Evolutionary conservation across 257 asterid species (phyloP).

Genomic region (Salvia rosmarinus): DNA sequence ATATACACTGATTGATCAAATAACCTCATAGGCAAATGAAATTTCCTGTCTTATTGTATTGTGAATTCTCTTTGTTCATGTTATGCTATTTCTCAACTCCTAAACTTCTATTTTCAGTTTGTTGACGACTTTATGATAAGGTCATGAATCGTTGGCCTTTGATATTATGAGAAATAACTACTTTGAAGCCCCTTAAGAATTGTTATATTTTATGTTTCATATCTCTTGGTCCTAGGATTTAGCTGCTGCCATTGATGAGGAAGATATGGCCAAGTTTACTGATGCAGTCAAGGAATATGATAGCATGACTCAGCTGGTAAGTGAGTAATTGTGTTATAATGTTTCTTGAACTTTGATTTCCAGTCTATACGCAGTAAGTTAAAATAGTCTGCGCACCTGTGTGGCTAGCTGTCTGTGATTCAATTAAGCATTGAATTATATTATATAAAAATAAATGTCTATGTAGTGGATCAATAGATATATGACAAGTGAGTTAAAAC

Average conservation of each 20-base stretch:
- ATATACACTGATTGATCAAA: background rate
- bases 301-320: slow-evolving; percentile 63
- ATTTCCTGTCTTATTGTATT: background rate
- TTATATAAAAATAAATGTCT: no score
- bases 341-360: background rate
- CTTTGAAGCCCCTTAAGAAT: background rate
- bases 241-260: slow-evolving; percentile 62
- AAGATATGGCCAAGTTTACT: slow-evolving; percentile 56
- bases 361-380: background rate
- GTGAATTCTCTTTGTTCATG: background rate
- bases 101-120: slow-evolving; percentile 9
- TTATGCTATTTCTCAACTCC: background rate
- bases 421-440: background rate
- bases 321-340: slow-evolving; percentile 6
- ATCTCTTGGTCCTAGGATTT: slow-evolving; percentile 43
- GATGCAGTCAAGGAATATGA: slow-evolving; percentile 60
- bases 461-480: no score
- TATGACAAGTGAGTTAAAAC: no score
- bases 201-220: slow-evolving; percentile 11
- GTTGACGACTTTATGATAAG: slow-evolving; percentile 9
- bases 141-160: slow-evolving; percentile 8
- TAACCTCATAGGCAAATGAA: background rate
- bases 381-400: background rate
- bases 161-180: slow-evolving; percentile 1
- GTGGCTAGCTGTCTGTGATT: slow-evolving; percentile 10